These are phyloP conservation scores for Aspergillus tubingensis DNA, from an alignment of 2,329 filamentous ascomycete genomes.

Conservation along the genomic window DNA sequence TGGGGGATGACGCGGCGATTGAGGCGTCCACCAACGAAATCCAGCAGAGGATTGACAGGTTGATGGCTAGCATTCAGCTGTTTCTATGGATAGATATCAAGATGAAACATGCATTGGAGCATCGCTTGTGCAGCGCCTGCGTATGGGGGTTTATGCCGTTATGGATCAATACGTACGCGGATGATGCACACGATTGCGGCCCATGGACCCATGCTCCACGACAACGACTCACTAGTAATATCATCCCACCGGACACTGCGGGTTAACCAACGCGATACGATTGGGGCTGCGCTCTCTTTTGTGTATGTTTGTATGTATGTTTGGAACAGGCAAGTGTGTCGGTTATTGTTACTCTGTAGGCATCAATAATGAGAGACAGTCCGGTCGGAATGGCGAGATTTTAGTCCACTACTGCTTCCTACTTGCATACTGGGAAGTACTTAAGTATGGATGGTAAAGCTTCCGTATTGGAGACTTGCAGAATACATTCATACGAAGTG, in stretches of 20 bases:
- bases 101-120: slow-evolving; percentile 13
- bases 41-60: not conserved
- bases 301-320: not conserved
- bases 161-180: not conserved
- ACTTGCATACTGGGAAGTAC: too few relatives aligned
- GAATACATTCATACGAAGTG: too few relatives aligned
- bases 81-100: slow-evolving; percentile 7
- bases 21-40: slow-evolving; percentile 1
- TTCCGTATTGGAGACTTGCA: too few relatives aligned
- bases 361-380: not conserved
- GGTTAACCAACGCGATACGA: not conserved
- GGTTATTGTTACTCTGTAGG: not conserved
- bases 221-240: not conserved
- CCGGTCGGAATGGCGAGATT: not conserved
- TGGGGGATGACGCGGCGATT: slow-evolving; percentile 3
- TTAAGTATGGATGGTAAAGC: too few relatives aligned
- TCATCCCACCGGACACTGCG: slow-evolving; percentile 7
- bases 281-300: not conserved
- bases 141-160: not conserved
- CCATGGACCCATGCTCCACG: slow-evolving; percentile 4
- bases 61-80: not conserved
- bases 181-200: not conserved
- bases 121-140: not conserved
- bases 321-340: not conserved
- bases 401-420: not conserved